Conservation (phyloP, 2,329 filamentous ascomycete species). For the Lecanicillium sp. region DNA sequence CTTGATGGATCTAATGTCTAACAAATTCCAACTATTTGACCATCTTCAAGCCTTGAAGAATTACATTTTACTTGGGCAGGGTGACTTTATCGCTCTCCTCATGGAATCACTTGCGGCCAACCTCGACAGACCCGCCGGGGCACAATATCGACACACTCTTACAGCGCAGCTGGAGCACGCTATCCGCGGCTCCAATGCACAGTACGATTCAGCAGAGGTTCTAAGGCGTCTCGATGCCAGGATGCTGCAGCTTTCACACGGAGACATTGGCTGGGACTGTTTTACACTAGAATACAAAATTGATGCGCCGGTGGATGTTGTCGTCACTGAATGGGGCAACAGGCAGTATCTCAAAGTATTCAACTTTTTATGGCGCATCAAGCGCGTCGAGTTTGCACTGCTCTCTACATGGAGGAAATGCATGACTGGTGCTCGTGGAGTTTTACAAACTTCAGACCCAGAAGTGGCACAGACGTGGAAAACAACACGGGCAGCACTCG, state of each 20-base stretch:
- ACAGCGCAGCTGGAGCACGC: slow-evolving; percentile 98
- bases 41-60: slow-evolving; percentile 88
- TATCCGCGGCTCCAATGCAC: slow-evolving; percentile 92
- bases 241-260: slow-evolving; percentile 93
- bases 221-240: slow-evolving; percentile 88
- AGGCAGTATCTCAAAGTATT: slow-evolving; percentile 98
- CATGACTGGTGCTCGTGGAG: slow-evolving; percentile 91
- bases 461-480: slow-evolving; percentile 79
- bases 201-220: slow-evolving; percentile 89
- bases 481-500: slow-evolving; percentile 74
- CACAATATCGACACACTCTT: slow-evolving; percentile 90
- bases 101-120: slow-evolving; percentile 96
- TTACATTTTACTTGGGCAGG: slow-evolving; percentile 88
- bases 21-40: slow-evolving; percentile 90
- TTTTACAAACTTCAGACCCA: slow-evolving; percentile 65
- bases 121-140: slow-evolving; percentile 89
- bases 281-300: slow-evolving; percentile 99
- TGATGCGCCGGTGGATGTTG: slow-evolving; percentile 90
- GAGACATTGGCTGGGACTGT: slow-evolving; percentile 98
- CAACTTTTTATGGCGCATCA: slow-evolving; percentile 98
- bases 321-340: slow-evolving; percentile 91
- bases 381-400: slow-evolving; percentile 91
- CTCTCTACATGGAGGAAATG: slow-evolving; percentile 87
- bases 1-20: slow-evolving; percentile 85
- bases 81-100: slow-evolving; percentile 91